Conservation (phyloP, 768 basidiomycete genomes). For the Podaxis mareebaensis region DNA sequence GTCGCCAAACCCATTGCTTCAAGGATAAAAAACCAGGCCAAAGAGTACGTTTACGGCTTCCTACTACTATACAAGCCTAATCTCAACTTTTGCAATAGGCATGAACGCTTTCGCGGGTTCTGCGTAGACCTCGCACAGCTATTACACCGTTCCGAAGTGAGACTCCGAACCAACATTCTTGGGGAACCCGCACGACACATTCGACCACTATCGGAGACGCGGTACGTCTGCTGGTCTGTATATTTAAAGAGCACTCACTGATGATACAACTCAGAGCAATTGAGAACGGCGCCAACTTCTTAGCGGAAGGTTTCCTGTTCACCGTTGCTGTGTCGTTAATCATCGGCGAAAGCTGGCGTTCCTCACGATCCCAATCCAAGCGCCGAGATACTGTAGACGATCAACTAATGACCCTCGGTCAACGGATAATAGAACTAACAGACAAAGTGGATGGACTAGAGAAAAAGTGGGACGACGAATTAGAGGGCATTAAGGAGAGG, state of each 20-base stretch:
- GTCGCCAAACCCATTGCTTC: conserved; percentile 80
- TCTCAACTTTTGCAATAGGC: conserved; percentile 34
- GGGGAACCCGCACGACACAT: conserved; percentile 74
- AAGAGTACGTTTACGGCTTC: conserved; percentile 49
- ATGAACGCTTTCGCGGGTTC: conserved; percentile 67
- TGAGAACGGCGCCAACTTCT: conserved; percentile 80
- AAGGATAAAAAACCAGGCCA: conserved; percentile 68
- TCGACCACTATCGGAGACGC: conserved; percentile 75
- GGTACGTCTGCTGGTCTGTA: conserved; percentile 40
- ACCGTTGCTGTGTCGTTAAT: conserved; percentile 73
- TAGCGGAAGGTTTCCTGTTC: conserved; percentile 87
- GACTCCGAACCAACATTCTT: conserved; percentile 72
- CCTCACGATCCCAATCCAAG: conserved; percentile 65
- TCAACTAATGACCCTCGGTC: conserved; percentile 58
- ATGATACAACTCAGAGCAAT: conserved; percentile 55
- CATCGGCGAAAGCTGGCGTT: conserved; percentile 75
- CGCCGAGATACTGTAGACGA: conserved; percentile 77
- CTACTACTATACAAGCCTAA: conserved; percentile 1
- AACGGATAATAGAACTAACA: conserved; percentile 46
- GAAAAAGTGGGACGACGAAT: conserved; percentile 42
- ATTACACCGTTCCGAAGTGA: conserved; percentile 74
- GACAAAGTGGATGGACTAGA: conserved; percentile 41
- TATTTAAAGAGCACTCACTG: background rate
- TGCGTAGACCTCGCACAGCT: conserved; percentile 76
- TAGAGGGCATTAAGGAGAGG: conserved; percentile 46